A percentile compares a stretch with the other conserved stretches of the same genome.
phyloP scores from a whole-genome alignment of 1,139 yeast species.

The Lodderomyces elongisporus region DNA sequence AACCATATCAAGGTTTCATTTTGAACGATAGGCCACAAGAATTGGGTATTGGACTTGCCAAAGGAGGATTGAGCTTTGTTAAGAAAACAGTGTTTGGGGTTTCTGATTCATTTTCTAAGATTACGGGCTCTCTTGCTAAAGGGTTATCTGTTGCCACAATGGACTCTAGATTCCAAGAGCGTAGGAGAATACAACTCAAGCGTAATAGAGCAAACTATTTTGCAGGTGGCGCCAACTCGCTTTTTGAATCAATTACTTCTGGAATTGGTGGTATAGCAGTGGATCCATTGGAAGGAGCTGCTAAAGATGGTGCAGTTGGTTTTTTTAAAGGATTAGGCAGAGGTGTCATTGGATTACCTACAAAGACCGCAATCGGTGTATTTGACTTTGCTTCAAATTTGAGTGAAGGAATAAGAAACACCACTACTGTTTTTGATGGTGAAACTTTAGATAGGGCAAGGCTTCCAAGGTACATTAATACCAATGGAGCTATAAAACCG shows the following conservation, averaged over 20 bases:
- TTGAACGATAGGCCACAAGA: slow-evolving; percentile 95
- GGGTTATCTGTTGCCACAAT: slow-evolving; percentile 89
- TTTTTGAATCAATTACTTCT: slow-evolving; percentile 79
- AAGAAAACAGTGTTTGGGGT: slow-evolving; percentile 94
- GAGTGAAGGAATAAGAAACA: slow-evolving; percentile 89
- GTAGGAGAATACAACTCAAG: slow-evolving; percentile 59
- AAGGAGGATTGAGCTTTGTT: slow-evolving; percentile 90
- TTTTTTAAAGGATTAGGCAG: slow-evolving; percentile 91
- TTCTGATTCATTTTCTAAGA: slow-evolving; percentile 86
- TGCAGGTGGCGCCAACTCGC: slow-evolving; percentile 82
- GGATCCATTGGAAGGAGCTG: slow-evolving; percentile 88
- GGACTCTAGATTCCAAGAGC: slow-evolving; percentile 80
- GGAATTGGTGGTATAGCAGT: slow-evolving; percentile 88
- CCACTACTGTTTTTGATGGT: slow-evolving; percentile 85
- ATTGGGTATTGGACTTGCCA: slow-evolving; percentile 89
- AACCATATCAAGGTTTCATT: slow-evolving; percentile 93
- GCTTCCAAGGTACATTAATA: slow-evolving; percentile 69
- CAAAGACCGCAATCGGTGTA: slow-evolving; percentile 93
- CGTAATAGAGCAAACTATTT: slow-evolving; percentile 80
- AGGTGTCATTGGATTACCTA: slow-evolving; percentile 92
- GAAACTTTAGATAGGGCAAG: slow-evolving; percentile 78
- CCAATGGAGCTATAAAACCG: slow-evolving; percentile 66
- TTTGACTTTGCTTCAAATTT: slow-evolving; percentile 90
- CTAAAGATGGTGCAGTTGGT: slow-evolving; percentile 80
- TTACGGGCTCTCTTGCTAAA: slow-evolving; percentile 92